Evolutionary conservation across 1,284 basidiomycete species (phyloP).

Genomic region (Trichosporon sp.): DNA sequence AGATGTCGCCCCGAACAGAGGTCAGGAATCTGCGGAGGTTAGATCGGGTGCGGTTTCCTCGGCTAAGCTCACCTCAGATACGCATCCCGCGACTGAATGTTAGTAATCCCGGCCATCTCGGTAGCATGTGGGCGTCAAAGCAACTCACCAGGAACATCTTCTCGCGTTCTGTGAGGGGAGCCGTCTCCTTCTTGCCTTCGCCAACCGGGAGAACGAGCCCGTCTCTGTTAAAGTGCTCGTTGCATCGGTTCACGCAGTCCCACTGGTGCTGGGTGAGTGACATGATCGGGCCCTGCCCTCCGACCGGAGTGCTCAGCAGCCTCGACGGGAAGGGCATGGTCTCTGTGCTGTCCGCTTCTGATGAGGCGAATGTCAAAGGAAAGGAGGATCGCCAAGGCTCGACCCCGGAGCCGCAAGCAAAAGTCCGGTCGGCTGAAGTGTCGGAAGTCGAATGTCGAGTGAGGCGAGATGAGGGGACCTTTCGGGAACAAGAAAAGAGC

Average conservation of each 20-base stretch:
- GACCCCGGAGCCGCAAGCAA: not conserved
- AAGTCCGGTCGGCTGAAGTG: not conserved
- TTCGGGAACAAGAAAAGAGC: not conserved
- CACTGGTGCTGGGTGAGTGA: conserved; percentile 1
- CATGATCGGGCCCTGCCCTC: not conserved
- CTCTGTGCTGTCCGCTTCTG: not conserved
- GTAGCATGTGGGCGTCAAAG: not conserved
- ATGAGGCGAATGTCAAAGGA: not conserved
- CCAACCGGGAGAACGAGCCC: conserved; percentile 25
- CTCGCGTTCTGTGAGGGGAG: conserved; percentile 31
- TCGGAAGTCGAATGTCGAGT: not conserved
- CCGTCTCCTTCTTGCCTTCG: conserved; percentile 16
- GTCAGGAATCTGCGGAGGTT: not conserved
- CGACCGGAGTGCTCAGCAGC: not conserved
- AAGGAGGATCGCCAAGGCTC: not conserved
- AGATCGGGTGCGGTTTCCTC: not conserved
- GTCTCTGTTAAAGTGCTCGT: conserved; percentile 25
- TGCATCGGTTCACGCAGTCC: not conserved
- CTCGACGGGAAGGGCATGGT: not conserved
- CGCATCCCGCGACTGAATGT: not conserved
- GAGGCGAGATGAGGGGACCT: not conserved
- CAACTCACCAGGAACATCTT: conserved; percentile 42
- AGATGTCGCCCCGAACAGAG: not conserved
- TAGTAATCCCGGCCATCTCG: not conserved
- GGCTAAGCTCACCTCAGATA: not conserved